These are phyloP conservation scores for Avena insularis DNA, from an alignment of 176 grass and related monocot species.

Conservation along the genomic window DNA sequence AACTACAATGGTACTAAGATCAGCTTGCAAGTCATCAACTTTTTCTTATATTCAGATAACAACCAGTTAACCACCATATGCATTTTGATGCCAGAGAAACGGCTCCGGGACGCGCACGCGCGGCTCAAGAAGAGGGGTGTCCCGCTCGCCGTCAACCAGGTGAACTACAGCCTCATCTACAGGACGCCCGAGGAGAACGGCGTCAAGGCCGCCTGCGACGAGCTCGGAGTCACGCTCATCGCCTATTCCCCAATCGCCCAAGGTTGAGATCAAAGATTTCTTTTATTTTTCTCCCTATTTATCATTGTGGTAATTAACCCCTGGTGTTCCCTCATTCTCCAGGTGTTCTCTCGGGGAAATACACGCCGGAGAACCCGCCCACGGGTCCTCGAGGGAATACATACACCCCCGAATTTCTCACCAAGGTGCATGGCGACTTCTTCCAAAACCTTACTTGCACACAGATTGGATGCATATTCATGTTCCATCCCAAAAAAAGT, in stretches of 20 bases:
- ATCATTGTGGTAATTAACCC: background rate
- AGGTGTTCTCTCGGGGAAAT: constrained; percentile 58
- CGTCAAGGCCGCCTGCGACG: constrained; percentile 72
- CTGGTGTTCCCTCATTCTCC: background rate
- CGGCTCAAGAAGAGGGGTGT: constrained; percentile 50
- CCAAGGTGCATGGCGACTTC: constrained; percentile 18
- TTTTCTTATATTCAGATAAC: constrained; percentile 22
- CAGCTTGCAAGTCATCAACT: background rate
- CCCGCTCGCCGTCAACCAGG: constrained; percentile 77
- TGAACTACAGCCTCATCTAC: constrained; percentile 87
- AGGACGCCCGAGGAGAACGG: constrained; percentile 71
- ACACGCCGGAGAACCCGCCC: constrained; percentile 53
- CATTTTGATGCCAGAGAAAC: constrained; percentile 14
- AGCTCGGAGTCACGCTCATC: constrained; percentile 78
- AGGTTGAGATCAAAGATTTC: constrained; percentile 41
- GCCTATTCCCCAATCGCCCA: constrained; percentile 82
- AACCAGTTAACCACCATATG: background rate
- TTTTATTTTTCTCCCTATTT: background rate
- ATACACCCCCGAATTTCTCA: constrained; percentile 58
- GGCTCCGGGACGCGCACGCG: constrained; percentile 14
- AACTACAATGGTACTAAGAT: constrained; percentile 72
- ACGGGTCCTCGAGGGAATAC: constrained; percentile 39
- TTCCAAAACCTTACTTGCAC: background rate
- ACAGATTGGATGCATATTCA: background rate
- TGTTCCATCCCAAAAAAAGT: background rate